These are phyloP conservation scores for Brettanomyces sp. DNA, from an alignment of 805 yeast species.

Conservation along the genomic window DNA sequence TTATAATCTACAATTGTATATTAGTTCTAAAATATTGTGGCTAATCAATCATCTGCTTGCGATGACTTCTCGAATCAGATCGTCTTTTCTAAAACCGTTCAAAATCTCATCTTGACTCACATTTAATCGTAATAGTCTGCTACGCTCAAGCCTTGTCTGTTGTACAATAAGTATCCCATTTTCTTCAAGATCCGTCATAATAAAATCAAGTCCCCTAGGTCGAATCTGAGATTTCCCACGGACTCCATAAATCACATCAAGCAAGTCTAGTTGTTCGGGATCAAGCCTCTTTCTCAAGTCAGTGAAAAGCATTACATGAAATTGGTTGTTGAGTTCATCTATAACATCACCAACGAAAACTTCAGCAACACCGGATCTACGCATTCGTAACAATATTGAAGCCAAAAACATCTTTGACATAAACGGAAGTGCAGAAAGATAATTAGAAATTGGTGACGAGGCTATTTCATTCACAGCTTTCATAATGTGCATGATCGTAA, in stretches of 20 bases:
- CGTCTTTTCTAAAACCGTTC: constrained; percentile 51
- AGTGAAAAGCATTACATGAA: constrained; percentile 20
- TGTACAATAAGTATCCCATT: constrained; percentile 70
- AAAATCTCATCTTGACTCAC: constrained; percentile 64
- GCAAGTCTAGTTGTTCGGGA: constrained; percentile 15
- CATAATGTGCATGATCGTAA: constrained; percentile 66
- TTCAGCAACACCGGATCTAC: constrained; percentile 65
- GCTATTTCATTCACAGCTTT: constrained; percentile 75
- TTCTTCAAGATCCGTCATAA: constrained; percentile 64
- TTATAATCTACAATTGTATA: not conserved
- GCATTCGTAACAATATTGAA: constrained; percentile 52
- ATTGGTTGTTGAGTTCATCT: constrained; percentile 55
- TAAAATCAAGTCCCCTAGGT: constrained; percentile 48
- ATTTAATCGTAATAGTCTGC: constrained; percentile 52
- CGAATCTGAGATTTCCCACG: constrained; percentile 29
- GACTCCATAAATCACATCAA: constrained; percentile 18
- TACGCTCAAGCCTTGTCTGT: constrained; percentile 57
- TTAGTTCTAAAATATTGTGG: constrained; percentile 1
- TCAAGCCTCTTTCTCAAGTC: constrained; percentile 17
- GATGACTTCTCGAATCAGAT: constrained; percentile 27
- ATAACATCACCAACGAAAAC: constrained; percentile 65
- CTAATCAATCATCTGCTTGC: not conserved
- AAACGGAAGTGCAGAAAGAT: constrained; percentile 51
- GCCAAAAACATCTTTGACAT: constrained; percentile 65
- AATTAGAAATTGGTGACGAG: constrained; percentile 58